Conservation (phyloP, 2,329 filamentous ascomycete genomes). For the Trichothecium roseum region DNA sequence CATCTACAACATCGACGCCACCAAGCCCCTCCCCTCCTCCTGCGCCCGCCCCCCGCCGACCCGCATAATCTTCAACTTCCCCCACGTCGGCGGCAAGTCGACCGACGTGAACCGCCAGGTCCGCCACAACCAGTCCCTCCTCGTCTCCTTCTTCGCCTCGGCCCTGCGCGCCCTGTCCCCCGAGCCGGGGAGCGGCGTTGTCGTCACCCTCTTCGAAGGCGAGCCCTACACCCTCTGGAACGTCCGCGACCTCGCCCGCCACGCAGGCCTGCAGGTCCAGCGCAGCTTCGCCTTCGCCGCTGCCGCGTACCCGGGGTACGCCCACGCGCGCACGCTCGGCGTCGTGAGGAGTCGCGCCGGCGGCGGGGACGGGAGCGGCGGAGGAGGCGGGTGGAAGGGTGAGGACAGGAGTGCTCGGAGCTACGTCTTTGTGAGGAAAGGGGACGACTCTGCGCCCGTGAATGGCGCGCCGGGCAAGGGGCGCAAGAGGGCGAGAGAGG, state of each 20-base stretch:
- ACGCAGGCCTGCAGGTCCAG: constrained; percentile 60
- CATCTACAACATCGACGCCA: constrained; percentile 57
- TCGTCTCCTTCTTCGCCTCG: constrained; percentile 57
- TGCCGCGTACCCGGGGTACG: constrained; percentile 61
- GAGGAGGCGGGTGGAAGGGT: constrained; percentile 29
- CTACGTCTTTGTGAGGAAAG: constrained; percentile 52
- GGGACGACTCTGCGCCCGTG: constrained; percentile 23
- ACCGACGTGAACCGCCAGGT: constrained; percentile 94
- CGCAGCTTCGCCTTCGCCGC: constrained; percentile 61
- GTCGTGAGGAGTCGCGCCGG: constrained; percentile 41
- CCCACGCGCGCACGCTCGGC: constrained; percentile 63
- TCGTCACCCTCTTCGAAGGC: constrained; percentile 85
- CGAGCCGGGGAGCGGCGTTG: constrained; percentile 45
- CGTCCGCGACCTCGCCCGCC: constrained; percentile 73
- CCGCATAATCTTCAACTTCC: constrained; percentile 89
- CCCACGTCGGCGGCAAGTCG: constrained; percentile 83
- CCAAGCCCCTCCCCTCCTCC: constrained; percentile 41
- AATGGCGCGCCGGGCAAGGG: constrained; percentile 7
- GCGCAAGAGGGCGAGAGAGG: constrained; percentile 21
- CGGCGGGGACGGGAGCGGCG: constrained; percentile 15
- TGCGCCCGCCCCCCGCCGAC: constrained; percentile 48
- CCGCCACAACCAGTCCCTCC: constrained; percentile 74
- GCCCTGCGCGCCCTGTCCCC: constrained; percentile 40
- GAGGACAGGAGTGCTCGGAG: constrained; percentile 40
- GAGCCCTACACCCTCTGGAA: constrained; percentile 97